phyloP scores from a whole-genome alignment of 345 rosid species.

The Clarkia xantiana region DNA sequence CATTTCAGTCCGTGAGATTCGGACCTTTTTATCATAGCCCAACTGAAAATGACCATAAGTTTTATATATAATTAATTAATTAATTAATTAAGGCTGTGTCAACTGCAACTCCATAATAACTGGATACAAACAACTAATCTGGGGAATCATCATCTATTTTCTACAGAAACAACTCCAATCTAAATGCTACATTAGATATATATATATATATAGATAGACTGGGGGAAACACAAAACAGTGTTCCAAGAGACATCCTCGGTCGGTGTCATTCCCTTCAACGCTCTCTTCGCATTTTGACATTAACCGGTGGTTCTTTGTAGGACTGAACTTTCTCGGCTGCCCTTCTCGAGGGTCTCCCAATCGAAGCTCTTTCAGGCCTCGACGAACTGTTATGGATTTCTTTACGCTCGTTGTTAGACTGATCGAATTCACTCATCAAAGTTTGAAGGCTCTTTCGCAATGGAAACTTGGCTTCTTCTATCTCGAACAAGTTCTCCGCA shows the following conservation, averaged over 20 bases:
- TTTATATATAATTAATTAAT: no score
- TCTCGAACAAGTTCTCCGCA: conserved; percentile 44
- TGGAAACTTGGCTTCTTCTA: conserved; percentile 25
- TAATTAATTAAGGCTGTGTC: no score
- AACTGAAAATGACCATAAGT: no score
- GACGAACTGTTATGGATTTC: conserved; percentile 9
- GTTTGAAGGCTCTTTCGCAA: neutral
- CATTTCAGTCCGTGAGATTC: no score
- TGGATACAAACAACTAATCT: no score
- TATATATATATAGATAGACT: no score
- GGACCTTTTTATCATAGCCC: no score
- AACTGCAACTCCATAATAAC: no score
- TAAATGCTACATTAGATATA: no score
- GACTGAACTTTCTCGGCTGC: conserved; percentile 50
- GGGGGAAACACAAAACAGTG: no score
- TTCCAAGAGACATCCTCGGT: neutral
- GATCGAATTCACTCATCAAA: conserved; percentile 11
- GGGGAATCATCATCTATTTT: no score
- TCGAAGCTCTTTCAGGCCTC: conserved; percentile 17
- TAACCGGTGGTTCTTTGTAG: conserved; percentile 41
- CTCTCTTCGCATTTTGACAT: conserved; percentile 32
- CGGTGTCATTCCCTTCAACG: neutral
- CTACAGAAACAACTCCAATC: no score
- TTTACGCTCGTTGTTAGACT: conserved; percentile 2
- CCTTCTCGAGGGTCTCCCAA: conserved; percentile 39